These are phyloP conservation scores for Cyberlindnera bimundalis DNA, from an alignment of 805 yeast genomes.

Conservation along the genomic window DNA sequence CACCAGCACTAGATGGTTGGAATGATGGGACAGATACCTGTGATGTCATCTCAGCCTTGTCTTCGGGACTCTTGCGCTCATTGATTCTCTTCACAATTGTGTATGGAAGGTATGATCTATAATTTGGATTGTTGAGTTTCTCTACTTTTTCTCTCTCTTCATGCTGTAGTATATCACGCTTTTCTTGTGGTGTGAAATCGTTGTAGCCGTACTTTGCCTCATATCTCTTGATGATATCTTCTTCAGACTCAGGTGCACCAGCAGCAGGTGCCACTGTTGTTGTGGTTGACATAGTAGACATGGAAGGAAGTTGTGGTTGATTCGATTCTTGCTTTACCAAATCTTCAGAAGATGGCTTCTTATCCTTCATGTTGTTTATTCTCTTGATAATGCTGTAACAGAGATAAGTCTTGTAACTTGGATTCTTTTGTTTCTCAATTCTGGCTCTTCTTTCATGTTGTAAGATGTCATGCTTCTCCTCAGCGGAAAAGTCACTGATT, in stretches of 20 bases:
- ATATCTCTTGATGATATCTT: conserved; percentile 21
- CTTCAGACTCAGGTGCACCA: conserved; percentile 13
- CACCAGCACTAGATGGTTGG: neutral
- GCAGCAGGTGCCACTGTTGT: neutral
- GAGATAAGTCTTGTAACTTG: conserved; percentile 27
- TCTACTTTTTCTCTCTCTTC: conserved; percentile 24
- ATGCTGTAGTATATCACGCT: conserved; percentile 24
- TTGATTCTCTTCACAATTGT: conserved; percentile 23
- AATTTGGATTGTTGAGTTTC: conserved; percentile 19
- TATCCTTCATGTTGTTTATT: conserved; percentile 23
- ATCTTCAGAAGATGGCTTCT: conserved; percentile 6
- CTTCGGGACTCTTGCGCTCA: conserved; percentile 9
- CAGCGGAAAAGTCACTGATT: conserved; percentile 27
- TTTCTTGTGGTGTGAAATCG: conserved; percentile 25
- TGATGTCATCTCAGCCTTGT: neutral
- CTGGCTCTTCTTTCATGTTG: conserved; percentile 30
- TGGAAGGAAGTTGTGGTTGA: neutral
- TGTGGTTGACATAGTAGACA: neutral
- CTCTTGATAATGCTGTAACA: conserved; percentile 30
- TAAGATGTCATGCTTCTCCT: conserved; percentile 29
- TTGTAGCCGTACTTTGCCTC: conserved; percentile 18
- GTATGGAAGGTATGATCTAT: conserved; percentile 23
- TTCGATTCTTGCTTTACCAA: conserved; percentile 1
- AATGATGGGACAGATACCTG: neutral
- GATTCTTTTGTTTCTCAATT: conserved; percentile 26